These are phyloP conservation scores for Malassezia dermatis DNA, from an alignment of 1,284 basidiomycete species.

Conservation along the genomic window DNA sequence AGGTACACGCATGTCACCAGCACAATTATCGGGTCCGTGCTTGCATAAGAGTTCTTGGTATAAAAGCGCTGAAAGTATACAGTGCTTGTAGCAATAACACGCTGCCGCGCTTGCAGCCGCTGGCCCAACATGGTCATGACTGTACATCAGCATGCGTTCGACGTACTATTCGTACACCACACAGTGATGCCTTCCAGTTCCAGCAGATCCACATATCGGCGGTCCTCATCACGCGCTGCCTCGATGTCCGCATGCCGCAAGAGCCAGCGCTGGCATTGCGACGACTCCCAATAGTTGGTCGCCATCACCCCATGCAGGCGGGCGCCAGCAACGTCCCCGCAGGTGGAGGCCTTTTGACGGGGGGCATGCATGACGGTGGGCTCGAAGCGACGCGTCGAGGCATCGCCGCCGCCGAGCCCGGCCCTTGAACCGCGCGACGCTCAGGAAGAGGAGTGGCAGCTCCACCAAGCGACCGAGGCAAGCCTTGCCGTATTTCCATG, in stretches of 20 bases:
- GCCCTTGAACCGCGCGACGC: background rate
- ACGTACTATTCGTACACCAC: slow-evolving; percentile 38
- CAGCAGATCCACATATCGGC: slow-evolving; percentile 24
- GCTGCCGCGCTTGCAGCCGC: slow-evolving; percentile 69
- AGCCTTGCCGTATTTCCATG: background rate
- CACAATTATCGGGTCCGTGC: slow-evolving; percentile 85
- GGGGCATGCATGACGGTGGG: background rate
- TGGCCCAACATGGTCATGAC: slow-evolving; percentile 72
- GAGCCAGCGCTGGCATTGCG: slow-evolving; percentile 36
- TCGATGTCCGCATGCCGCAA: slow-evolving; percentile 31
- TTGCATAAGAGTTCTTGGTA: slow-evolving; percentile 58
- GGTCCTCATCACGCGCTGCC: slow-evolving; percentile 33
- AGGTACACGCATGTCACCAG: slow-evolving; percentile 87
- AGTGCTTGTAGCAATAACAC: slow-evolving; percentile 81
- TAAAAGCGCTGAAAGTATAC: slow-evolving; percentile 93
- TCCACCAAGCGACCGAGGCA: background rate
- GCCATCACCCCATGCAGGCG: slow-evolving; percentile 7
- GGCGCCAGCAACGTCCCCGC: background rate
- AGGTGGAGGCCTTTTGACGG: background rate
- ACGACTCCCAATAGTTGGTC: slow-evolving; percentile 18
- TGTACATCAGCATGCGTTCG: background rate
- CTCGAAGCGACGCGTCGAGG: background rate
- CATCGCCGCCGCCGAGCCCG: background rate
- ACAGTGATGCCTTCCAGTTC: slow-evolving; percentile 37
- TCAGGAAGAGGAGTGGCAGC: background rate